These are phyloP conservation scores for Chloranthus sessilifolius DNA, from an alignment of 164 flowering plant species.

Conservation along the genomic window DNA sequence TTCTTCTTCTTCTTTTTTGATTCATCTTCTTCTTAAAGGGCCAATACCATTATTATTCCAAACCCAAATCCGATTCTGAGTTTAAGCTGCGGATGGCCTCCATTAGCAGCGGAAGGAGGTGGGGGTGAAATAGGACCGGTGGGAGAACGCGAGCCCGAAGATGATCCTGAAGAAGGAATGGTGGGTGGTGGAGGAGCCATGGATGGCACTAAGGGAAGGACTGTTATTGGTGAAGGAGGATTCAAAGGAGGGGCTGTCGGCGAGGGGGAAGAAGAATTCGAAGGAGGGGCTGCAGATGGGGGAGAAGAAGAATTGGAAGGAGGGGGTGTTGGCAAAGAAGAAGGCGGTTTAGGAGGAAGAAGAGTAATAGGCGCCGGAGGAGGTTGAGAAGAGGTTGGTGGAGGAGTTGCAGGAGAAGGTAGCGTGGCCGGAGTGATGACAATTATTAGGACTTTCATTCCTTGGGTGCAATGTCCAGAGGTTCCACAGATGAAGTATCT, in stretches of 20 bases:
- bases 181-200: not conserved
- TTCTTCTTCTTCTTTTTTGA: not conserved
- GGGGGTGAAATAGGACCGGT: slow-evolving; percentile 4
- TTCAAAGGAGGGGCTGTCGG: not conserved
- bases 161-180: not conserved
- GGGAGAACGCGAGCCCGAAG: slow-evolving; percentile 1
- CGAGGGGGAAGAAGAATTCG: not conserved
- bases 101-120: slow-evolving; percentile 20
- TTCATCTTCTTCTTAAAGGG: slow-evolving; percentile 6
- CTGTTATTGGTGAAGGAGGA: not conserved
- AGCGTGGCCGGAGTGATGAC: slow-evolving; percentile 31
- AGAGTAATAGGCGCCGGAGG: slow-evolving; percentile 7
- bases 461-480: slow-evolving; percentile 42
- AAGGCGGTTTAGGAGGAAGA: slow-evolving; percentile 10
- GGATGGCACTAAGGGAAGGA: not conserved
- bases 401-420: slow-evolving; percentile 5
- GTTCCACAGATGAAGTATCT: slow-evolving; percentile 69
- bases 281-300: slow-evolving; percentile 2
- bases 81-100: not conserved
- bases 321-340: slow-evolving; percentile 9
- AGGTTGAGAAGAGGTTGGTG: slow-evolving; percentile 9
- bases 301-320: slow-evolving; percentile 13
- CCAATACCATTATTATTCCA: slow-evolving; percentile 16
- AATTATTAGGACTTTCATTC: slow-evolving; percentile 56
- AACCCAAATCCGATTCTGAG: slow-evolving; percentile 15